Base-by-base conservation (phyloP, 306 rosid species). In the Quillaja saponaria region DNA sequence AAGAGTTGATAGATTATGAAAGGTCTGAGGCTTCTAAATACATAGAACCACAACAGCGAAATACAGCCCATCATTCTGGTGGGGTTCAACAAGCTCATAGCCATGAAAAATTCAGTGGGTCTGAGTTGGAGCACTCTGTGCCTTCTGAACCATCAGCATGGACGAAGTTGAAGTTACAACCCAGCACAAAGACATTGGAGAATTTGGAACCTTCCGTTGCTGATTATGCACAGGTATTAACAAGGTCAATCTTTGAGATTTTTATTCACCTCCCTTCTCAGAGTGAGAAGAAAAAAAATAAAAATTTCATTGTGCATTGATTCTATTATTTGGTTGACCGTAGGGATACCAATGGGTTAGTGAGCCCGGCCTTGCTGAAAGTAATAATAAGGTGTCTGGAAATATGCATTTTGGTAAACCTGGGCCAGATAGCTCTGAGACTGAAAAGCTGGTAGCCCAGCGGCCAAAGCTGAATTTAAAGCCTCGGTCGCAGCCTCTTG, bases 391-490 rank as follows among this genome's bases (percentile, higher is more conserved):
- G 69, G 72, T 25, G 20, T 64, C 80, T 60, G 81, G 67, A 60
- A 85, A 75, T 78, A 70, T 63, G 45, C 78, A 62, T 71, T 58
- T 68, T 77, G 57, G 64, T 70, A 87, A 83, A 75, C 81, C 89
- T 66, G 72, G 63, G 58, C 48, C 79, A n/a, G 70, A 74, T 55
- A 78, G 75, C 65, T 48, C 73, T 8, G 99, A 87, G 64, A 75
- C 64, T 67, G 96, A 53, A 63, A 89, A 81, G 77, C 90, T 74
- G 64, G 72, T 42, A 10, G 77, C 78, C 62, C 96, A 81, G 65
- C 99, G 89, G 39, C 95, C 96, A 13, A 89, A 86, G 77, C 85
- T 92, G 85, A 89, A 87, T 80, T 71, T 92, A 68, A 89, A 81
- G 81, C 95, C 96, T 60, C 88, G 91, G 48, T 80, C 84, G 10